Conservation (phyloP, 208 protist species). For the Leishmania arabica region DNA sequence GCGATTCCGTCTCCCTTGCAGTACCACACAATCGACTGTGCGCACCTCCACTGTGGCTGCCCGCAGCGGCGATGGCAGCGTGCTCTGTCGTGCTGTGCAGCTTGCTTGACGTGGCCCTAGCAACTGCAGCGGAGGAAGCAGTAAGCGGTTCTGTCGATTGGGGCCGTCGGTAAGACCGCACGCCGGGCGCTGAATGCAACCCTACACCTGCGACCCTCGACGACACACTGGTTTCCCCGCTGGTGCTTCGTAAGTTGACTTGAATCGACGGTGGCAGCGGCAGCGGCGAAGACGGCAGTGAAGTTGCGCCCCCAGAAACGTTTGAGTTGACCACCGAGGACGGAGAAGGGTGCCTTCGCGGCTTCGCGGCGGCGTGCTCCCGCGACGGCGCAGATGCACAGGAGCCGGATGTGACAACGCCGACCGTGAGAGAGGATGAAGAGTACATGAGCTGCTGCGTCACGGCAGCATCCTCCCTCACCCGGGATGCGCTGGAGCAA, state of each 20-base stretch:
- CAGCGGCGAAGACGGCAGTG: background rate
- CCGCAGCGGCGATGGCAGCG: background rate
- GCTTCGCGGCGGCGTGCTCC: background rate
- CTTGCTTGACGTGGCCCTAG: background rate
- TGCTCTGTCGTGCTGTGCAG: background rate
- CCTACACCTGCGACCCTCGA: background rate
- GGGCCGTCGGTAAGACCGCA: background rate
- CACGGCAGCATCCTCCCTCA: background rate
- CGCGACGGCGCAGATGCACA: background rate
- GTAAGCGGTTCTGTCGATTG: background rate
- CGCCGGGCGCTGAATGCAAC: background rate
- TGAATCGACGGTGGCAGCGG: background rate
- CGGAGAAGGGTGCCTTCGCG: background rate
- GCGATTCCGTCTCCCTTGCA: background rate
- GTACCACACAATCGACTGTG: background rate
- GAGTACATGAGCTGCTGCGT: constrained; percentile 14
- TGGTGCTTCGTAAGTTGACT: background rate
- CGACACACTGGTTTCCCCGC: background rate
- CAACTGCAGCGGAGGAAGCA: background rate
- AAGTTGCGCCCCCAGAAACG: background rate
- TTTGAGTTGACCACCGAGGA: background rate
- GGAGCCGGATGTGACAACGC: background rate
- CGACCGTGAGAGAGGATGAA: constrained; percentile 13
- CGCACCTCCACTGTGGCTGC: background rate
- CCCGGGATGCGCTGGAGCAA: background rate